Evolutionary conservation across 805 yeast species (phyloP), one percentile per base, ranked within the genome.

Genomic region (Yueomyces sp.): DNA sequence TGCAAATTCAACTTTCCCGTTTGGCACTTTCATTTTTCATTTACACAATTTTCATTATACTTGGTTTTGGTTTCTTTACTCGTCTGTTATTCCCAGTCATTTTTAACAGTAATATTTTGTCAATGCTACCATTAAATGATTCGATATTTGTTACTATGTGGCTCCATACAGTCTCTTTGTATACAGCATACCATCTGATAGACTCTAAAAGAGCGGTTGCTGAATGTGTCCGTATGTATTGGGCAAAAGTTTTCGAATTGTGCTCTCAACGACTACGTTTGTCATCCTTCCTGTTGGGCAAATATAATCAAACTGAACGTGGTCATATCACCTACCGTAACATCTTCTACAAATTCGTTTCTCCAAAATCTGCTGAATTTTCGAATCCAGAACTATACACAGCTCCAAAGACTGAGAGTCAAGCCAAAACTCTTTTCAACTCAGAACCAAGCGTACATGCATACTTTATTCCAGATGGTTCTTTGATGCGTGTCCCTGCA

Each of bases 401-500:
- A 1, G 59, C 61, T 7, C 92, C 92, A 6, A 74, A 74, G 28
- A 65, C 78, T 1, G 59, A 65, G 3, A 52, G 52, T 2, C 74
- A 72, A 40, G 79, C 82, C 0, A 42, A 47, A 2, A 57, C 55
- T 8, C 60, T 67, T 3, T 79, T 79, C 51, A 54, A 59, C 8
- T 63, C 63, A 3, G 60, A 74, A 44, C 63, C 69, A 0, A 49
- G 55, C 1, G 59, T 69, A 0, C 64, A 64, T 36, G 77, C 82
- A 0, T 77, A 75, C 40, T 82, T 82, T 55, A 77, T 85, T 5
- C 88, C 88, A 0, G 81, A 85, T 59, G 98, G 98, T 3, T 66
- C 68, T 40, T 81, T 75, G 53, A 76, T 88, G 33, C 75, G 97
- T 45, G 98, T 87, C 1, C 98, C 98, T 1, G 81, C 77, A 46